A percentile compares a stretch with the other conserved stretches of the same genome.
Conservation (phyloP, 208 protist species). For the Trypanosoma congolense region DNA sequence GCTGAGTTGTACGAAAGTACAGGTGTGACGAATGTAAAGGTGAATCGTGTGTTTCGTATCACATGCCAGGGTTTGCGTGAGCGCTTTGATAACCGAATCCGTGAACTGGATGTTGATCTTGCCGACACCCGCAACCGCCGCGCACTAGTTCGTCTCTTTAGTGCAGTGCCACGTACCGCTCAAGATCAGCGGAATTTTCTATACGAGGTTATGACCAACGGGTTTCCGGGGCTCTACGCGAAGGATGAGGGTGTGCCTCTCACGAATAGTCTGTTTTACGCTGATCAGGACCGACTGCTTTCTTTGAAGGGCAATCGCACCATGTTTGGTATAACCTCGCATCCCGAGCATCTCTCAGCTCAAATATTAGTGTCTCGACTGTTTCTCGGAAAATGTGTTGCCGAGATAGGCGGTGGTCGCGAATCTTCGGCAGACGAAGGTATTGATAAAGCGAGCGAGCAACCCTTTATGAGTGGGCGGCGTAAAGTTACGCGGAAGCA, state of each 20-base stretch:
- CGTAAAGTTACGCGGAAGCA: slow-evolving; percentile 35
- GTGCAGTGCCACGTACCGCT: slow-evolving; percentile 26
- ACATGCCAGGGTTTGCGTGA: slow-evolving; percentile 72
- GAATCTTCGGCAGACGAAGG: slow-evolving; percentile 24
- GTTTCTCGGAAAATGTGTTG: slow-evolving; percentile 58
- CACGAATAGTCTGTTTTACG: slow-evolving; percentile 84
- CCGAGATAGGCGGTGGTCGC: slow-evolving; percentile 29
- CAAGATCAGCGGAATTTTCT: slow-evolving; percentile 40
- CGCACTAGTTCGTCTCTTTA: slow-evolving; percentile 83
- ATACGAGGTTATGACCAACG: slow-evolving; percentile 42
- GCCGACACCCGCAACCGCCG: slow-evolving; percentile 53
- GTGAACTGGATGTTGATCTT: slow-evolving; percentile 69
- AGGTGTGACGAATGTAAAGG: slow-evolving; percentile 55
- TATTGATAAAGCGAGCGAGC: slow-evolving; percentile 16
- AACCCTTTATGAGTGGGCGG: slow-evolving; percentile 25
- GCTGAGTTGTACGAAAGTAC: slow-evolving; percentile 38
- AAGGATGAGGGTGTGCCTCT: slow-evolving; percentile 72
- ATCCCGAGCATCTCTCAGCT: slow-evolving; percentile 26
- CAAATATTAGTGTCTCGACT: slow-evolving; percentile 45
- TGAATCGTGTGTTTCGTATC: slow-evolving; percentile 72
- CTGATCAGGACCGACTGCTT: slow-evolving; percentile 69
- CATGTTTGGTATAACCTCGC: slow-evolving; percentile 23
- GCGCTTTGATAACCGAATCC: slow-evolving; percentile 79
- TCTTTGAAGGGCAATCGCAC: slow-evolving; percentile 18
- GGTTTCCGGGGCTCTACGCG: slow-evolving; percentile 17